Evolutionary conservation across 768 basidiomycete genomes (phyloP).

Genomic region (Inosperma sp.): DNA sequence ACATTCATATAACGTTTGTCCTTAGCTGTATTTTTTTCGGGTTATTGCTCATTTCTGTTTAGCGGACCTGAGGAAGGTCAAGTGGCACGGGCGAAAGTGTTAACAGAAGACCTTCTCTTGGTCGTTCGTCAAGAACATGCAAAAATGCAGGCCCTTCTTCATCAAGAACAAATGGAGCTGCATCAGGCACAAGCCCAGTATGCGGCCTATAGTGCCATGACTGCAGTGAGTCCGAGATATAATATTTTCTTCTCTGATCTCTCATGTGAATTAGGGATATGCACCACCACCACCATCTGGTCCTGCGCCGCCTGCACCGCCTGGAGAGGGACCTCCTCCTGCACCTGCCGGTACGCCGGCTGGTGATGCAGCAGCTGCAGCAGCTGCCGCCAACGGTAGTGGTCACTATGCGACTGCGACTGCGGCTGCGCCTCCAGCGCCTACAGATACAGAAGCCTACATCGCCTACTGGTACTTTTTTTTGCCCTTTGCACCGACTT

Average conservation of each 20-base stretch:
- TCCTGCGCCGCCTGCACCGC: constrained; percentile 52
- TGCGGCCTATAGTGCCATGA: constrained; percentile 63
- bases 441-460: constrained; percentile 50
- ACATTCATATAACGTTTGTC: constrained; percentile 84
- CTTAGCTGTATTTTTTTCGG: constrained; percentile 2
- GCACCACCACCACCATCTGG: constrained; percentile 48
- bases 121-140: constrained; percentile 87
- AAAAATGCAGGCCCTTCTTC: constrained; percentile 62
- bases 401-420: constrained; percentile 5
- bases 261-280: constrained; percentile 31
- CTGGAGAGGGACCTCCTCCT: constrained; percentile 43
- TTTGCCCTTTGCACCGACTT: background rate
- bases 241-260: background rate
- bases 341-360: constrained; percentile 46
- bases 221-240: constrained; percentile 39
- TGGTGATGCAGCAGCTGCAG: constrained; percentile 41
- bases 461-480: constrained; percentile 50
- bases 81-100: constrained; percentile 78
- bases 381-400: constrained; percentile 29
- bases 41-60: constrained; percentile 6
- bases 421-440: constrained; percentile 31
- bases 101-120: constrained; percentile 84
- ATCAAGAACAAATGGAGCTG: constrained; percentile 81
- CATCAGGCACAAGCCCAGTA: constrained; percentile 81
- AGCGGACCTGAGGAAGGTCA: constrained; percentile 83